phyloP scores from a whole-genome alignment of 768 basidiomycete genomes.

The Phaeolepiota aurea region DNA sequence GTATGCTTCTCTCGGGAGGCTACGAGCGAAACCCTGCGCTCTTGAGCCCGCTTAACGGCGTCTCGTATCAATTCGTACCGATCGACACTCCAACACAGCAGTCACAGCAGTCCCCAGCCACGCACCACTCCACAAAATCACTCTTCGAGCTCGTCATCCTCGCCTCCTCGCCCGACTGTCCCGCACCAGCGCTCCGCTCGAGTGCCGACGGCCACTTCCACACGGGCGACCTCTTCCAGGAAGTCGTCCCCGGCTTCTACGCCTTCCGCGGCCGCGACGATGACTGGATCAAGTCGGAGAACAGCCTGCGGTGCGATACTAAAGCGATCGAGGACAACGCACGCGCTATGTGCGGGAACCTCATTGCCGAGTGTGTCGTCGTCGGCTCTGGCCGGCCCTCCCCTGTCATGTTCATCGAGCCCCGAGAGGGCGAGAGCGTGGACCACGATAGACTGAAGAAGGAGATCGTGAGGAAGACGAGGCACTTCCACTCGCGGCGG shows the following conservation, averaged over 20 bases:
- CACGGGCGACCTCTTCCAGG: conserved; percentile 76
- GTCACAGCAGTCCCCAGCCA: conserved; percentile 12
- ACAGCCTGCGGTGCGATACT: conserved; percentile 72
- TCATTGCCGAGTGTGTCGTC: conserved; percentile 69
- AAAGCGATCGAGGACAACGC: conserved; percentile 77
- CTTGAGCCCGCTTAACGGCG: conserved; percentile 51
- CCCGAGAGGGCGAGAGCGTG: conserved; percentile 38
- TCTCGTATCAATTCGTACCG: conserved; percentile 61
- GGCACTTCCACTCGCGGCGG: conserved; percentile 64
- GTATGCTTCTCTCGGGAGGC: conserved; percentile 59
- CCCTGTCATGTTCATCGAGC: conserved; percentile 70
- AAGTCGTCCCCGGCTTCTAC: conserved; percentile 48
- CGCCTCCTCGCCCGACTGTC: conserved; percentile 61
- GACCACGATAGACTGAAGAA: conserved; percentile 54
- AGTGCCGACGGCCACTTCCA: conserved; percentile 64
- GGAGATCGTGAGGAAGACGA: conserved; percentile 65
- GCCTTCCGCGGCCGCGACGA: conserved; percentile 67
- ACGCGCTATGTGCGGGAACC: conserved; percentile 50
- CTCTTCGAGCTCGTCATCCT: conserved; percentile 67
- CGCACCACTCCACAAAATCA: conserved; percentile 45
- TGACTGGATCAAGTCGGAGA: conserved; percentile 83
- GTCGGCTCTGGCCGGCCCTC: conserved; percentile 72
- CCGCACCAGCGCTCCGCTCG: conserved; percentile 48
- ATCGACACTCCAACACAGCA: conserved; percentile 32
- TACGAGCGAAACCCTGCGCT: conserved; percentile 40